Evolutionary conservation across 345 rosid genomes (phyloP).

Genomic region (sweet orange (Citrus sinensis)): DVS_A1.0 CM039163.1:49215001-49215500

Average conservation of each 20-base stretch:
- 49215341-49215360: neutral
- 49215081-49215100: slow-evolving; percentile 76
- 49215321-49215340: slow-evolving; percentile 64
- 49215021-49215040: neutral
- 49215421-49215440: neutral
- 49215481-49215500: slow-evolving; percentile 2
- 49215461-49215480: neutral
- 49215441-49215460: neutral
- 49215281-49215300: slow-evolving; percentile 94
- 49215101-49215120: slow-evolving; percentile 87
- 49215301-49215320: slow-evolving; percentile 85
- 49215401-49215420: neutral
- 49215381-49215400: neutral
- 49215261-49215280: slow-evolving; percentile 97
- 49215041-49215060: neutral
- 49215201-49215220: neutral
- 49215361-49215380: neutral
- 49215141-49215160: slow-evolving; percentile 95
- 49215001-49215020: neutral
- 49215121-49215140: slow-evolving; percentile 90
- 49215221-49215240: neutral
- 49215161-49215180: slow-evolving; percentile 93
- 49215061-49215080: slow-evolving; percentile 1
- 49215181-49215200: slow-evolving; percentile 91
- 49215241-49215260: neutral